Evolutionary conservation across 1,284 basidiomycete genomes (phyloP), one percentile per base, ranked within the genome.

Genomic region (Anthracocystis panici-leucophaei): DNA sequence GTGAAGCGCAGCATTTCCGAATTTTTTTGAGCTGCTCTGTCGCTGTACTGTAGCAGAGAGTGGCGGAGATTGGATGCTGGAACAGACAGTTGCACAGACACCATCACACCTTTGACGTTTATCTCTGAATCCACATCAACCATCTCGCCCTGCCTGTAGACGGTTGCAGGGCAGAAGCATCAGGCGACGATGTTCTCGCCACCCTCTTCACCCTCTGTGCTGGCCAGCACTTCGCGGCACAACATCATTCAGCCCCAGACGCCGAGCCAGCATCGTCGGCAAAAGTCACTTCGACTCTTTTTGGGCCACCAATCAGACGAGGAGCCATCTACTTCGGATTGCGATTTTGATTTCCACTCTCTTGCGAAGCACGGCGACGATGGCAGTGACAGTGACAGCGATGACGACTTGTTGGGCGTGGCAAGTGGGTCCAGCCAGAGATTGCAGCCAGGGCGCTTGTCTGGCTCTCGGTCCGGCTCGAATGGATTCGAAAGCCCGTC

Each of bases 141-240:
- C 59, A 29, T 48, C 38, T 44, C 25, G 44, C 42, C 14, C 33
- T 33, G 35, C 21, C 33, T 27, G 29, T 21, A 21, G 33, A 38
- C 46, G 31, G 57, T 35, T 4, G 40, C 23, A 52, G n/a, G 20
- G 12, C 45, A 38, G 25, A 16, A 57, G 10, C 46, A 20, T 16
- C 20, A 18, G 35, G 9, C 5, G 5, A 58, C 42, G 42, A 69
- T 75, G 66, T 57, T 51, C 44, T 75, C 66, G 51, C 66, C 72
- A 4, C 63, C 66, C 8, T 69, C 72, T 33, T 69, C 72, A 16
- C 63, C 63, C 0, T 75, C 72, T 5, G 72, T 69, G 53, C 63
- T 75, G 56, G 66, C 72, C 5, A 69, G 72, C 66, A 66, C 72
- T 20, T 76, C 74, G 25, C 50, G 74, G 40, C 69, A 72, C 53